Evolutionary conservation across 768 basidiomycete genomes (phyloP), one percentile per base, ranked within the genome.

Genomic region (Serendipita sp.): DNA sequence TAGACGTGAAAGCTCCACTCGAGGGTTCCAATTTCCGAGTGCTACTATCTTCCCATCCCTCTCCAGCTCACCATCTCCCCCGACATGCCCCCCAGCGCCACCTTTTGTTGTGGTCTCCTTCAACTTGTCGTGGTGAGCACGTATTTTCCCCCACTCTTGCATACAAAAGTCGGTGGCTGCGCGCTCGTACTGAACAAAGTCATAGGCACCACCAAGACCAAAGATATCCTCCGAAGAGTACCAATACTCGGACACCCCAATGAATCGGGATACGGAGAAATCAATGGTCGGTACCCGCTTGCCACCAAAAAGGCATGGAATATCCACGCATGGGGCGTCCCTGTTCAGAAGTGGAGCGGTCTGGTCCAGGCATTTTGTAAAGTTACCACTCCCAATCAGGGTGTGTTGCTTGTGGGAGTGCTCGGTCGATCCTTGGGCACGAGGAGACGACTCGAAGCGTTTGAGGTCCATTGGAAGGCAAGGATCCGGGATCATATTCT

Each of bases 171-270:
- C 77, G 3, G 85, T 81, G 15, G 96, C 96, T 15, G 92, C 92
- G 47, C 87, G 86, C 73, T 98, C 95, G 74, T 95, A 99, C 72
- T 95, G 88, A 32, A 92, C 89, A 71, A 91, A 95, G 73, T 98
- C 89, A 76, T 97, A 99, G 24, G 92, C 81, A 2, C 96, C 96
- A 24, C 93, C 94, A 2, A 97, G 80, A 1, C 90, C 91, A 70
- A 96, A 92, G 56, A 97, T 88, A 73, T 98, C 93, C 70, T 99
- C 93, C 8, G 93, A 92, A 30, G 95, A 97, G 75, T 97, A 98
- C 95, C 95, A 99, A 73, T 98, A 99, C 74, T 99, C 96, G 13
- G 92, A 94, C 45, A 99, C 86, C 2, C 96, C 96, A 69, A 99
- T 96, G 73, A 98, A 99, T 64, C 86, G 88, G 11, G 90, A 91